Conservation (phyloP, 1,139 yeast species). For the Kazachstania sp. region DNA sequence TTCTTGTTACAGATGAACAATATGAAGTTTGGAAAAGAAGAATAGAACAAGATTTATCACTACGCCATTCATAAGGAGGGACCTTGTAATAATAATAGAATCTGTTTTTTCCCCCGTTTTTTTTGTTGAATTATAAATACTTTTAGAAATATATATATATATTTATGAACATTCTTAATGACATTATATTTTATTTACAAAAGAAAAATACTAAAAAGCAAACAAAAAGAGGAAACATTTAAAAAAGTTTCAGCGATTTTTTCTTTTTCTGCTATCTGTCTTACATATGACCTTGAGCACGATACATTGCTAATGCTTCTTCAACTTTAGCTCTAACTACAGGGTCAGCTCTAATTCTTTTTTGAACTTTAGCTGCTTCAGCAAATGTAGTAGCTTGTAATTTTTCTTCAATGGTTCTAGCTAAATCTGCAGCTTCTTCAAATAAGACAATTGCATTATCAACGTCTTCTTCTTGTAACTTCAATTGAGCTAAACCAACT, state of each 20-base stretch:
- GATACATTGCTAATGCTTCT: slow-evolving; percentile 35
- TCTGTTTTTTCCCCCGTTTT: background rate
- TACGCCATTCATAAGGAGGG: slow-evolving; percentile 11
- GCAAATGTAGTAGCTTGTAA: slow-evolving; percentile 87
- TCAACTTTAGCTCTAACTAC: slow-evolving; percentile 40
- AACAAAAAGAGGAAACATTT: too few species aligned
- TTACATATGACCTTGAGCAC: slow-evolving; percentile 20
- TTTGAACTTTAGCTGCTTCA: slow-evolving; percentile 82
- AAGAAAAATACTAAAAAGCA: too few species aligned
- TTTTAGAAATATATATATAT: background rate
- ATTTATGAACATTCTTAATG: background rate
- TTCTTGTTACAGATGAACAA: slow-evolving; percentile 26
- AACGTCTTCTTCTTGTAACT: slow-evolving; percentile 71
- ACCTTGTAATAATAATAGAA: background rate
- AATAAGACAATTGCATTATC: slow-evolving; percentile 76
- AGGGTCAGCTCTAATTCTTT: slow-evolving; percentile 61
- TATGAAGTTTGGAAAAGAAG: slow-evolving; percentile 26
- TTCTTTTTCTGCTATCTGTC: too few species aligned
- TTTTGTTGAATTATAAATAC: background rate
- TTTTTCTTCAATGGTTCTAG: slow-evolving; percentile 81
- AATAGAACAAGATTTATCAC: slow-evolving; percentile 24
- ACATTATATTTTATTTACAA: background rate
- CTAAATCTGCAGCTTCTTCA: slow-evolving; percentile 71
- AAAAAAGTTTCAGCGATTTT: too few species aligned
- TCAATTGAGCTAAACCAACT: slow-evolving; percentile 83